phyloP scores from a whole-genome alignment of 106 monocot species.

The Ottelia alismoides region DNA sequence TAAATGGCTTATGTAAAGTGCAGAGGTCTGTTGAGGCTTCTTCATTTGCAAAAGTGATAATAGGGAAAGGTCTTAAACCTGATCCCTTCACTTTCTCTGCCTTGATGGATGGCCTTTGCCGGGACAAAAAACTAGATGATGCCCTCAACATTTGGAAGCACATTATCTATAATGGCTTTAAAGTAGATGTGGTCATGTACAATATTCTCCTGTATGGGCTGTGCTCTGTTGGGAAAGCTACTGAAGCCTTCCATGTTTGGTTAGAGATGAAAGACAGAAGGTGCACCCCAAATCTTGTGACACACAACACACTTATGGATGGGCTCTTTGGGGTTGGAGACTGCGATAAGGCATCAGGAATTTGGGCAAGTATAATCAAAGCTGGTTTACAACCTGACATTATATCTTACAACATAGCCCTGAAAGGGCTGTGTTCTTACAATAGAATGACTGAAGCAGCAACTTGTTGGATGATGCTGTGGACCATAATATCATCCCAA shows the following conservation, averaged over 20 bases:
- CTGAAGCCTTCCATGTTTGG: conserved; percentile 42
- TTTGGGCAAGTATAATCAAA: conserved; percentile 62
- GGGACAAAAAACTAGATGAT: conserved; percentile 54
- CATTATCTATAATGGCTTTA: conserved; percentile 32
- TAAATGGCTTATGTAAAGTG: conserved; percentile 61
- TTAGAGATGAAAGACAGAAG: conserved; percentile 45
- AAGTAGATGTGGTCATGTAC: conserved; percentile 43
- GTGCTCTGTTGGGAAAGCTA: conserved; percentile 45
- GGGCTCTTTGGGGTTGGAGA: conserved; percentile 48
- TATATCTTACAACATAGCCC: conserved; percentile 72
- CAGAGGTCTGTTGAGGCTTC: conserved; percentile 61
- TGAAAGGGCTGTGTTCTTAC: conserved; percentile 72
- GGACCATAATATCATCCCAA: conserved; percentile 38
- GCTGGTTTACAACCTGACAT: conserved; percentile 71
- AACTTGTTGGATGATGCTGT: conserved; percentile 47
- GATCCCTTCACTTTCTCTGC: conserved; percentile 65
- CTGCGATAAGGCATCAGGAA: conserved; percentile 39
- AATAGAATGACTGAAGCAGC: conserved; percentile 40
- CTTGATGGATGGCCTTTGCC: conserved; percentile 72
- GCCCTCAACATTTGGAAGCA: conserved; percentile 60
- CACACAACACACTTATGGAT: conserved; percentile 77
- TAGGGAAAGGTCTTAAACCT: conserved; percentile 66
- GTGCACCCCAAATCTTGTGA: conserved; percentile 56
- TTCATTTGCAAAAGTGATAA: conserved; percentile 62
- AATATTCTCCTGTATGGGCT: conserved; percentile 86